A percentile compares a stretch with the other conserved stretches of the same genome.
These are phyloP conservation scores for Boehmeria nivea DNA, from an alignment of 306 rosid species.

Conservation along the genomic window DNA sequence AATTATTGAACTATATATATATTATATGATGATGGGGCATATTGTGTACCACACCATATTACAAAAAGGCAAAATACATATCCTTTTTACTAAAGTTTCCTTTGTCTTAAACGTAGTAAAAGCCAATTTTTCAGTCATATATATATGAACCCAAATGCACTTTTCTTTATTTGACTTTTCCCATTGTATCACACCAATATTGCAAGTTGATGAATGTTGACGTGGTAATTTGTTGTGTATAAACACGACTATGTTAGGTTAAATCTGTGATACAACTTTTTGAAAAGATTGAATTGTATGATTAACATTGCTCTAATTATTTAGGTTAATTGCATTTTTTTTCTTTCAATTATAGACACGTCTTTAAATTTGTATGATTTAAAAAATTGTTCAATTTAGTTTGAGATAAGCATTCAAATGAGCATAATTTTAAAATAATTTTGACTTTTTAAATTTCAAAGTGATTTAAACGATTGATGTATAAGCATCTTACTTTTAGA, in stretches of 20 bases:
- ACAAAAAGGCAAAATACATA: neutral
- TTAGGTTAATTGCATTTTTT: no score
- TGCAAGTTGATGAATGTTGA: neutral
- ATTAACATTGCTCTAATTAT: no score
- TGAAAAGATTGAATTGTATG: neutral
- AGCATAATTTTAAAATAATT: no score
- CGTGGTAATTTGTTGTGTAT: neutral
- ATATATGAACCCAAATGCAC: neutral
- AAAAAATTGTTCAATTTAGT: no score
- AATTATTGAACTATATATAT: neutral
- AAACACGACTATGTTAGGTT: neutral
- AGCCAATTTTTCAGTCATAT: neutral
- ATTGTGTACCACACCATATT: neutral
- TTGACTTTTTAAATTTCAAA: no score
- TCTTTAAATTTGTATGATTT: no score
- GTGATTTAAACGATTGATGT: no score
- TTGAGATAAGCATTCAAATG: no score
- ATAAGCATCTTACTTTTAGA: no score
- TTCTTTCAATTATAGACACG: no score
- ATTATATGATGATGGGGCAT: neutral
- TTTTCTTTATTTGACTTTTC: conserved; percentile 5
- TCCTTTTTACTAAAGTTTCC: neutral
- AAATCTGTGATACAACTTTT: no score
- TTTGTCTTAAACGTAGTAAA: neutral
- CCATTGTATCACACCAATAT: neutral